Base-by-base conservation (phyloP, 192 early-diverging fungal genomes). In the Lobosporangium transversale region DNA sequence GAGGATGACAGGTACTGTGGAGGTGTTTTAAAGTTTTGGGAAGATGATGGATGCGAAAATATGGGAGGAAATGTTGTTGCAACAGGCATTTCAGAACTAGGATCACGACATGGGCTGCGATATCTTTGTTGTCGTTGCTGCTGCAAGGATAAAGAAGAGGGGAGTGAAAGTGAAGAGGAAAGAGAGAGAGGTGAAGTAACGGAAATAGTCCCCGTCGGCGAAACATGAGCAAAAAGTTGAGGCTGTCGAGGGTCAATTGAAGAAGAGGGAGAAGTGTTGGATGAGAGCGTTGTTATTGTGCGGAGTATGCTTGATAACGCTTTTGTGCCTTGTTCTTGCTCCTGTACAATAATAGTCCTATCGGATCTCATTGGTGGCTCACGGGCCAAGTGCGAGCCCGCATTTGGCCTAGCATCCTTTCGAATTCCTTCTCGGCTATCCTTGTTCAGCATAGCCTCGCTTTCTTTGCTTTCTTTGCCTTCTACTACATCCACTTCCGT, bases 361-460 rank as follows among this genome's bases (percentile, higher is more conserved):
- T 56, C 53, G 53, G 53, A 56, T 26, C 11, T 17, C 35, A 21
- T 3, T 37, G n/a, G 6, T 56, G 35, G 53, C 53, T 56, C 53
- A 56, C 53, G 53, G 53, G 53, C 53, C 53, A 56, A 21, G 53
- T n/a, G 33, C n/a, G 35, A 33, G 33, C 40, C 53, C 35, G 35
- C 18, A 56, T 24, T 37, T 37, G 53, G 33, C 40, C 53, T 56
- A 56, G 53, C 33, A n/a, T 56, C 36, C 26, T 4, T 3, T 56
- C 33, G 40, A 31, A 18, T 5, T 33, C 33, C 24, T 18, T 6
- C 52, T 56, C 53, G 53, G 53, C 18, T 56, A 37, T 56, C 53
- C 53, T 56, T 56, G 53, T 40, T 56, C 32, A 56, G 53, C 53
- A 23, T 56, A 56, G 53, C 36, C 53, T 20, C 30, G 36, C n/a